Conservation (phyloP, 345 rosid genomes). For the Kandelia obovata region DNA sequence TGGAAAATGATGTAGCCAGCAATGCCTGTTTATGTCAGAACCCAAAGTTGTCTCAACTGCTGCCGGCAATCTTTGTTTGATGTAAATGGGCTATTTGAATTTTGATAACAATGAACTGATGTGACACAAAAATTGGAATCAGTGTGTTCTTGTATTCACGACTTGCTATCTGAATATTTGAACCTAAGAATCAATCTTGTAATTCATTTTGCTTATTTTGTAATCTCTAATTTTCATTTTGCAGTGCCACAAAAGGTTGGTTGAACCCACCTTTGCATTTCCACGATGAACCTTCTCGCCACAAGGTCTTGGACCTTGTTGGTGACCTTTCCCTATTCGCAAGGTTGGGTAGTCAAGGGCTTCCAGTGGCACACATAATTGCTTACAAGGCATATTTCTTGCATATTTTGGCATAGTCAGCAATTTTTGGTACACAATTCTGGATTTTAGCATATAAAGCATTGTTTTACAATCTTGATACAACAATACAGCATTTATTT, state of each 20-base stretch:
- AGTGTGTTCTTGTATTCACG: not conserved
- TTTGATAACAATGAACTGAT: not conserved
- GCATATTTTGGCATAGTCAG: not conserved
- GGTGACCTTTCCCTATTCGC: conserved; percentile 85
- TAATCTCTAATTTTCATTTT: conserved; percentile 5
- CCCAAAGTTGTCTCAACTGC: not conserved
- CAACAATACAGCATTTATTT: too few species aligned
- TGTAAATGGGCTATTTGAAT: not conserved
- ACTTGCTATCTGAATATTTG: not conserved
- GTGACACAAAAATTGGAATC: not conserved
- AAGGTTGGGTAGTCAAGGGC: conserved; percentile 65
- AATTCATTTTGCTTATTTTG: not conserved
- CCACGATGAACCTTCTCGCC: conserved; percentile 76
- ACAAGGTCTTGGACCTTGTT: conserved; percentile 78
- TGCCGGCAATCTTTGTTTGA: not conserved
- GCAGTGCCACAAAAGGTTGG: conserved; percentile 78
- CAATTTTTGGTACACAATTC: not conserved
- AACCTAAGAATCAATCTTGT: not conserved
- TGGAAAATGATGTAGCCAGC: not conserved
- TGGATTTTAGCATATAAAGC: not conserved
- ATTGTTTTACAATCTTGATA: too few species aligned
- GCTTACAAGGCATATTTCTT: conserved; percentile 53
- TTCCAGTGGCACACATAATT: conserved; percentile 73
- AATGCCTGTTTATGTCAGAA: not conserved
- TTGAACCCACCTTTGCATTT: conserved; percentile 75